These are phyloP conservation scores for Bauhinia variegata DNA, from an alignment of 306 rosid species.

Conservation along the genomic window DNA sequence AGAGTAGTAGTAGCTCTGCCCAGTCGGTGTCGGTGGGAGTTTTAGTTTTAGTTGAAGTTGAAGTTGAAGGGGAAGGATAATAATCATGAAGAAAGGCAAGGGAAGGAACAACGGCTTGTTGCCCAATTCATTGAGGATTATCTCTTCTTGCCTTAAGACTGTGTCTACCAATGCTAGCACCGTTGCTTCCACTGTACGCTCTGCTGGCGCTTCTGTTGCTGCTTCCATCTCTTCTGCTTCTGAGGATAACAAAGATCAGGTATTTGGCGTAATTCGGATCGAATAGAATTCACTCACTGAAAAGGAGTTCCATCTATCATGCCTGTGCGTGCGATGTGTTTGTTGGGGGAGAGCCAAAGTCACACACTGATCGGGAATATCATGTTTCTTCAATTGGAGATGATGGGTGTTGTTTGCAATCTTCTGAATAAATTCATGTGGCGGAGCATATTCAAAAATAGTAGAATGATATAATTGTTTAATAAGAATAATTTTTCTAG, in stretches of 20 bases:
- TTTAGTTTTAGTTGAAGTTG: too few relatives aligned
- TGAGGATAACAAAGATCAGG: constrained; percentile 91
- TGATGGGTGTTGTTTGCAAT: too few relatives aligned
- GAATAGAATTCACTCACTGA: too few relatives aligned
- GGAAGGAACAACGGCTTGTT: constrained; percentile 71
- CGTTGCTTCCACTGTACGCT: constrained; percentile 86
- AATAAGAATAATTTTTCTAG: too few relatives aligned
- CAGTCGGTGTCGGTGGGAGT: constrained; percentile 31
- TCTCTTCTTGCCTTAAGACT: constrained; percentile 85
- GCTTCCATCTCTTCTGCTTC: constrained; percentile 67
- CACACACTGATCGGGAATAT: too few relatives aligned
- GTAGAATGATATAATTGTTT: too few relatives aligned
- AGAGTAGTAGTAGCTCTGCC: constrained; percentile 5
- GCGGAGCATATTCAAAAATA: too few relatives aligned
- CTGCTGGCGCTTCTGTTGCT: constrained; percentile 87
- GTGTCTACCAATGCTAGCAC: constrained; percentile 80
- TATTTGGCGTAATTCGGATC: constrained; percentile 1
- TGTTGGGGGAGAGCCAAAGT: too few relatives aligned
- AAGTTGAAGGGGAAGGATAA: background rate
- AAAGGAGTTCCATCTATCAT: background rate
- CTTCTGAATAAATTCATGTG: too few relatives aligned
- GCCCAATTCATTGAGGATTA: constrained; percentile 81
- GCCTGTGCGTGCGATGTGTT: too few relatives aligned
- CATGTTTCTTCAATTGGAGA: too few relatives aligned
- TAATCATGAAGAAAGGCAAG: constrained; percentile 66